Evolutionary conservation across 2,329 filamentous ascomycete species (phyloP), one percentile per base, ranked within the genome.

Genomic region (Cercospora sp.): DNA sequence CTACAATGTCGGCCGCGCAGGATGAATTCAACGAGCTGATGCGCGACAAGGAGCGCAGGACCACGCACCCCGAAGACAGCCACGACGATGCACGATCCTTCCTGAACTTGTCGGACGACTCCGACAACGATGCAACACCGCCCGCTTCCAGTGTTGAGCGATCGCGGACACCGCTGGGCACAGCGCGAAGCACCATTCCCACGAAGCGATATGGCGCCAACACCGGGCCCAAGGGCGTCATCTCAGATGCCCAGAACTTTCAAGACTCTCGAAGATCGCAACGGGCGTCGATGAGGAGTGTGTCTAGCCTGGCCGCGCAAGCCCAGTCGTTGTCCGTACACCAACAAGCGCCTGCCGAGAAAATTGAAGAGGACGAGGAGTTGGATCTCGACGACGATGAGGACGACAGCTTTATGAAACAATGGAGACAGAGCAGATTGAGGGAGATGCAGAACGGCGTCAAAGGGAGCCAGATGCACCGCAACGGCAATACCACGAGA

Each of bases 221-320:
- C 73, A 94, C 91, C 2, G 92, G 92, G 58, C 91, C 93, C 73
- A 94, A 94, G 83, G 92, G 92, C 70, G 92, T 95, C 79, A 94
- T 95, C 76, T 91, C 91, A 74, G 92, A 95, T 77, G 92, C 92
- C 42, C 86, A 91, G 75, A 88, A 89, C 75, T 94, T 90, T 79
- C 90, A 73, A 48, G 77, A 78, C 63, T 76, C 76, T n/a, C 70
- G 69, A 26, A 67, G 75, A 61, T 69, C 67, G 51, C 71, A 77
- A 77, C 64, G 76, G 73, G 61, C 71, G 70, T 64, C 74, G 65
- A 64, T 74, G 68, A 71, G 72, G 12, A 75, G 71, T 58, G 64
- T 69, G 9, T 59, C 70, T 10, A 72, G 61, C n/a, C 53, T 74
- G 28, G 53, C 68, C 2, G 61, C 64, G 20, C 69, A 71, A 12